Conservation (phyloP, 2,329 filamentous ascomycete genomes). For the Penicillium nordicum region DNA sequence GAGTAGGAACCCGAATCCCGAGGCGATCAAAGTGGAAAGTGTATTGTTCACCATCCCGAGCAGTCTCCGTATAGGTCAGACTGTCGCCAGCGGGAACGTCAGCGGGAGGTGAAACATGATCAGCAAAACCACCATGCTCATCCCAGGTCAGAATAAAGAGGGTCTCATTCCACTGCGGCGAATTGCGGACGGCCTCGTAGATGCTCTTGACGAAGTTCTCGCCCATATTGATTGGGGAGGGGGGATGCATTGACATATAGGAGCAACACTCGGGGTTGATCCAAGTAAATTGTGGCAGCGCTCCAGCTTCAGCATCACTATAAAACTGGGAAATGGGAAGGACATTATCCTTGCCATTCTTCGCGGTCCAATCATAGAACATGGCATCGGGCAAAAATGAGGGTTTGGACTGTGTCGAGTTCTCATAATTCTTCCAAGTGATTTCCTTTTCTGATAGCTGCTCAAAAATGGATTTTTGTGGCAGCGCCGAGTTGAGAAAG, state of each 20-base stretch:
- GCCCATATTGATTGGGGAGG: conserved; percentile 44
- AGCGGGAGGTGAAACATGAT: conserved; percentile 46
- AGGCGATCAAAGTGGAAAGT: conserved; percentile 34
- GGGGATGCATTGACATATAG: conserved; percentile 49
- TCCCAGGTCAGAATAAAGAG: conserved; percentile 50
- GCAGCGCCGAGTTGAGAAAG: conserved; percentile 35
- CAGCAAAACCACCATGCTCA: conserved; percentile 49
- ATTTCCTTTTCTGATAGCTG: conserved; percentile 41
- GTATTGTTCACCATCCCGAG: conserved; percentile 26
- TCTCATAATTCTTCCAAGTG: conserved; percentile 49
- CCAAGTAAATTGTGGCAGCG: conserved; percentile 46
- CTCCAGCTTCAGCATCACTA: conserved; percentile 44
- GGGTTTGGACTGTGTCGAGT: conserved; percentile 33
- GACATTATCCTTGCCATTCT: conserved; percentile 33
- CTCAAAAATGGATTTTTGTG: conserved; percentile 42
- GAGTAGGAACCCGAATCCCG: conserved; percentile 31
- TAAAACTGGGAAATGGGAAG: conserved; percentile 44
- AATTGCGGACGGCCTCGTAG: conserved; percentile 45
- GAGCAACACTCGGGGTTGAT: conserved; percentile 52
- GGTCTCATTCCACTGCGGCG: conserved; percentile 48
- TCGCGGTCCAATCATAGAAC: conserved; percentile 37
- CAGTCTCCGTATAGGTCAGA: conserved; percentile 33
- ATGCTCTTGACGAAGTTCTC: conserved; percentile 47
- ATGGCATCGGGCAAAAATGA: conserved; percentile 43
- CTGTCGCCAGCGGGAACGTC: conserved; percentile 40